These are phyloP conservation scores for Rusavskia elegans DNA, from an alignment of 495 filamentous ascomycete genomes.

Conservation along the genomic window DNA sequence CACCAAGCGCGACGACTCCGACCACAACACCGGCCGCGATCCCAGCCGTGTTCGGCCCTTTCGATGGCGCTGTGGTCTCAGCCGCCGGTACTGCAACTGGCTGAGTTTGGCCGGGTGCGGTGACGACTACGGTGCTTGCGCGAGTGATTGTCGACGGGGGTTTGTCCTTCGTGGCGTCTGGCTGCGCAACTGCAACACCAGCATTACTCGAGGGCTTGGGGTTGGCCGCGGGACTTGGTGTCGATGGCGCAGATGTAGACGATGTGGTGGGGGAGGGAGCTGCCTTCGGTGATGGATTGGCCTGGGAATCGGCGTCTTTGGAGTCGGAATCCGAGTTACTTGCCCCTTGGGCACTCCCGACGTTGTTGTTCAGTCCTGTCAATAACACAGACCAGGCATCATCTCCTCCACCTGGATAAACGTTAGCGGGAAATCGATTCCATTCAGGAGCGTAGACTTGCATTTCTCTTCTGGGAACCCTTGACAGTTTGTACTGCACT, in stretches of 20 bases:
- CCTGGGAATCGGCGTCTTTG: not conserved
- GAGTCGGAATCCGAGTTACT: conserved; percentile 7
- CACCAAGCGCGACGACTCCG: conserved; percentile 54
- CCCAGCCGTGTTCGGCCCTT: conserved; percentile 46
- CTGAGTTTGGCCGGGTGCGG: conserved; percentile 16
- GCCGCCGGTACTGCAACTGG: conserved; percentile 6
- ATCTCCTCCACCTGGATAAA: conserved; percentile 26
- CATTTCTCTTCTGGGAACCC: conserved; percentile 30
- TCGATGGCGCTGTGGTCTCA: conserved; percentile 6
- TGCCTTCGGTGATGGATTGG: not conserved
- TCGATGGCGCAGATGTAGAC: not conserved
- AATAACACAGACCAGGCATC: conserved; percentile 28
- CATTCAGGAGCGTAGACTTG: conserved; percentile 18
- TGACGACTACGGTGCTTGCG: conserved; percentile 25
- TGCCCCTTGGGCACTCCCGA: conserved; percentile 10
- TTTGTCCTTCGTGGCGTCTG: not conserved
- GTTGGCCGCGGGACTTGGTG: conserved; percentile 2
- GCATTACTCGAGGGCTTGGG: not conserved
- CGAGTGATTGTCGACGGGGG: conserved; percentile 9
- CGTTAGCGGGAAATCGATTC: conserved; percentile 1
- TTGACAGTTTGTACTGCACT: conserved; percentile 26
- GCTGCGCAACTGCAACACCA: not conserved
- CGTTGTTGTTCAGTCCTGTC: conserved; percentile 21
- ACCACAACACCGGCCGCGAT: conserved; percentile 85
- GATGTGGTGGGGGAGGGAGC: not conserved